Evolutionary conservation across 192 early-diverging fungal genomes (phyloP), one percentile per base, ranked within the genome.

Genomic region (Obelidium mucronatum): DNA sequence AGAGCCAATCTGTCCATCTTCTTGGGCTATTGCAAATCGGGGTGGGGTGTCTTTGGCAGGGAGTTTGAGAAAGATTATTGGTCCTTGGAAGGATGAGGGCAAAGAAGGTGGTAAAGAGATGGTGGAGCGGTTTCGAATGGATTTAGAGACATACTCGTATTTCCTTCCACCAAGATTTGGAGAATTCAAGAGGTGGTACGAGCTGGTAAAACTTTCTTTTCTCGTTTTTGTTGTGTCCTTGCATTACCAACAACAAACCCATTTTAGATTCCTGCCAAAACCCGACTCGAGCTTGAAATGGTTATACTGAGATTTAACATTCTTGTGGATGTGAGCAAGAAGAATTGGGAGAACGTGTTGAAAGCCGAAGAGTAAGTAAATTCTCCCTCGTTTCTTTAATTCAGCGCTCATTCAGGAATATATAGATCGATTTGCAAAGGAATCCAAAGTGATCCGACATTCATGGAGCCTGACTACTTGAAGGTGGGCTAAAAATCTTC

Each of bases 161-260:
- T 73, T 64, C 37, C 40, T 89, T 40, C 88, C 88, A 28, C 88
- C 88, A 13, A 35, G 77, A 11, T 88, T 82, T 83, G 84, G 64
- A 2, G 40, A 48, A 3, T 34, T 61, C 4, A 51, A 44, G 34
- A 65, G 73, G 61, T 79, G 79, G 80, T 42, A 62, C 48, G 75
- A 52, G 6, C 30, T 80, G 73, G 84, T 85, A 26, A n/a, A n/a
- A n/a, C n/a, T 76, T 72, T 19, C 1, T 28, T 0, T 60, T 75
- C 39, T 66, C 73, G 34, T 13, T 3, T 1, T 64, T 11, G 26
- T 13, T 5, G 31, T 22, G 31, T 70, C 24, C n/a, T n/a, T n/a
- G n/a, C n/a, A 6, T 79, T 76, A n/a, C 35, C 72, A 2, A 1
- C 42, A 11, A 11, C 5, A 5, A 44, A 44, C 42, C 5, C 42